Base-by-base conservation (phyloP, 2,329 filamentous ascomycete genomes). In the Daldinia sp. region DNA sequence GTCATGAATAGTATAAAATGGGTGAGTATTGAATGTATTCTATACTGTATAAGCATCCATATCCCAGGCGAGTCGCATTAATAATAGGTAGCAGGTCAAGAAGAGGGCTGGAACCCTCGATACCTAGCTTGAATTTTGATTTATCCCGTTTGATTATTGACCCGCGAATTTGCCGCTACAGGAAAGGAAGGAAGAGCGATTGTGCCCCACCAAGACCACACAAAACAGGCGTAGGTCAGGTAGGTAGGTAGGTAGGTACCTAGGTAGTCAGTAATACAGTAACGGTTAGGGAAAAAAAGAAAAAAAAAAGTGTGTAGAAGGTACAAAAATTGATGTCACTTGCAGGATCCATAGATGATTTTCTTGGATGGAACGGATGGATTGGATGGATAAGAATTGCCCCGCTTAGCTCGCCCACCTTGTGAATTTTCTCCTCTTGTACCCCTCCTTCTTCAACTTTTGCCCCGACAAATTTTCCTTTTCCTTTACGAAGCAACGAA, bases 401-500 rank as follows among this genome's bases (percentile, higher is more conserved):
- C 63, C 61, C 60, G 56, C 58, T 64, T 53, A 25, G 13, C 56
- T 13, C 50, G 57, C 51, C 54, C 49, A 47, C 45, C 51, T n/a
- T 58, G 45, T 59, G 41, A 64, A 64, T 58, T 67, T 66, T 63
- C 63, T 63, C 57, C 57, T 63, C 61, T 58, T 62, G 56, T 62
- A 67, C 62, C 67, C 67, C 67, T 68, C 64, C 65, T 64, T 41
- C 64, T 34, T 32, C 45, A 37, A 35, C 51, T 64, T n/a, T 63
- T 67, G 64, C 64, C 66, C 61, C 64, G 66, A 70, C 68, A 68
- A 70, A 69, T 67, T 70, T 69, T 69, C 67, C 67, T 63, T 64
- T 66, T 53, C 66, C 62, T 67, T n/a, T n/a, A n/a, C 65, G 67
- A 68, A 73, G 68, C 69, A 71, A 71, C 61, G 63, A 69, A 68